phyloP scores from a whole-genome alignment of 768 basidiomycete species.

The Suillus lakei region DNA sequence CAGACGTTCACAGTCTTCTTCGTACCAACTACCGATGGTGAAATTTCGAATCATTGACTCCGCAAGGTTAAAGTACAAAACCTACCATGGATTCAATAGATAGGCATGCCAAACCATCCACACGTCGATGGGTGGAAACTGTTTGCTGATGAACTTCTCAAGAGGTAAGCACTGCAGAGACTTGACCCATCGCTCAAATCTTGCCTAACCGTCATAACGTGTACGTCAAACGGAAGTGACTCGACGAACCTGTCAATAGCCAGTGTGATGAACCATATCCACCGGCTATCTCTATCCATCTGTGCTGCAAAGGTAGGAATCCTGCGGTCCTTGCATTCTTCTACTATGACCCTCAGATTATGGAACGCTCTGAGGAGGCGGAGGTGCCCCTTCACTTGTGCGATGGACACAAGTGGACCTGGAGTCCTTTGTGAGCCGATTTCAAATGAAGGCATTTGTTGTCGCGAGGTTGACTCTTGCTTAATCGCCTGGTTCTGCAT shows the following conservation, averaged over 20 bases:
- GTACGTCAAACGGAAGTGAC: neutral
- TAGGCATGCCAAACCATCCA: conserved; percentile 51
- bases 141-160: conserved; percentile 28
- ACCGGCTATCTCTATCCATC: conserved; percentile 35
- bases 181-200: conserved; percentile 41
- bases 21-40: conserved; percentile 29
- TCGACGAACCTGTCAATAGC: conserved; percentile 41
- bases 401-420: conserved; percentile 34
- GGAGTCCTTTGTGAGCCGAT: conserved; percentile 23
- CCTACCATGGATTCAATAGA: conserved; percentile 42
- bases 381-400: conserved; percentile 40
- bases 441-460: conserved; percentile 13
- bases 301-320: conserved; percentile 29
- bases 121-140: conserved; percentile 44
- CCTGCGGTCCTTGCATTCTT: conserved; percentile 31
- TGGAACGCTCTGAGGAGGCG: conserved; percentile 39
- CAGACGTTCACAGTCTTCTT: conserved; percentile 39
- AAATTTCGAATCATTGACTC: conserved; percentile 7
- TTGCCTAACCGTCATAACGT: conserved; percentile 11
- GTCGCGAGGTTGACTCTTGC: neutral
- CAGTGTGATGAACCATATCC: conserved; percentile 45
- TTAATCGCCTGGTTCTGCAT: neutral
- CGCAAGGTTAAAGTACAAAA: neutral
- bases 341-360: conserved; percentile 31
- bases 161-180: conserved; percentile 28